phyloP scores from a whole-genome alignment of 1,139 yeast species.

The Candida glucosophila region DNA sequence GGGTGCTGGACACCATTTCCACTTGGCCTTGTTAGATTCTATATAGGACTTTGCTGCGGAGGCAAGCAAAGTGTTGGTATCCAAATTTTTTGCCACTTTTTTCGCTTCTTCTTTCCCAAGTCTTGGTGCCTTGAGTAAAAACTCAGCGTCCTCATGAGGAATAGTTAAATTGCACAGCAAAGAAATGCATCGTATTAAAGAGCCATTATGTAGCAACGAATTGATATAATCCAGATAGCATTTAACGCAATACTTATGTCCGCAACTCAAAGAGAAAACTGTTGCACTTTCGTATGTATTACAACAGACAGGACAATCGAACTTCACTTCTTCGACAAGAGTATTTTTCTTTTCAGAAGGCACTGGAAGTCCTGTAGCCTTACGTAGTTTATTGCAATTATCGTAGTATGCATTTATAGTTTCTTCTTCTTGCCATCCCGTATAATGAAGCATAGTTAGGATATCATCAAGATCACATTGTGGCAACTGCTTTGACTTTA shows the following conservation, averaged over 20 bases:
- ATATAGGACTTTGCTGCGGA: slow-evolving; percentile 41
- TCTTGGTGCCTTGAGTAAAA: slow-evolving; percentile 6
- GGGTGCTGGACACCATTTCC: slow-evolving; percentile 81
- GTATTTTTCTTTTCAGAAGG: slow-evolving; percentile 9
- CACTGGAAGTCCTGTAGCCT: slow-evolving; percentile 38
- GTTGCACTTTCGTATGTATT: slow-evolving; percentile 32
- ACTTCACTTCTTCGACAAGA: slow-evolving; percentile 17
- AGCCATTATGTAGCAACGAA: slow-evolving; percentile 43
- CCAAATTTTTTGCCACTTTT: slow-evolving; percentile 1
- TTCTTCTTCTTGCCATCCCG: slow-evolving; percentile 68
- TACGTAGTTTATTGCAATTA: slow-evolving; percentile 34
- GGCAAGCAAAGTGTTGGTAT: slow-evolving; percentile 12
- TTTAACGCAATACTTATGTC: slow-evolving; percentile 56
- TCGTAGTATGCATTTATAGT: slow-evolving; percentile 63
- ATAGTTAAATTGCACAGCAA: slow-evolving; percentile 22
- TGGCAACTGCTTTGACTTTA: slow-evolving; percentile 18
- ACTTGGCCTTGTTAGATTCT: slow-evolving; percentile 37
- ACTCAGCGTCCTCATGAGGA: slow-evolving; percentile 24
- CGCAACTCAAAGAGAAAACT: slow-evolving; percentile 55
- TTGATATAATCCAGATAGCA: slow-evolving; percentile 60
- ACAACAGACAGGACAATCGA: slow-evolving; percentile 64
- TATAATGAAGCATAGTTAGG: slow-evolving; percentile 46
- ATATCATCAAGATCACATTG: slow-evolving; percentile 33
- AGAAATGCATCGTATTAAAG: slow-evolving; percentile 61
- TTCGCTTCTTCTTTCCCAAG: slow-evolving; percentile 2